phyloP scores from a whole-genome alignment of 306 rosid species.

The Biancaea sappan region DNA sequence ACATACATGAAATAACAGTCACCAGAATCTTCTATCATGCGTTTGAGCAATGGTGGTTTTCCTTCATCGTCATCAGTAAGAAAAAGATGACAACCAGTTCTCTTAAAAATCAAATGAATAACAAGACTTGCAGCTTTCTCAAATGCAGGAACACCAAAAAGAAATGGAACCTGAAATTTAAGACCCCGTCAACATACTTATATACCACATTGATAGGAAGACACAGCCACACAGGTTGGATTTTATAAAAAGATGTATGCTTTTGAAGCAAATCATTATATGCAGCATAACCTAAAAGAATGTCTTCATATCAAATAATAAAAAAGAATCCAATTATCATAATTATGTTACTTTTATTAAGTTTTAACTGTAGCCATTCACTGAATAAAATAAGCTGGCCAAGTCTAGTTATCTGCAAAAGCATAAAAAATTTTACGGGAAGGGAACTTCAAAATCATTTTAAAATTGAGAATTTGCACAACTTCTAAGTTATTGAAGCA shows the following conservation, averaged over 20 bases:
- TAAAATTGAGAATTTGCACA: no score
- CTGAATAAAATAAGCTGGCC: neutral
- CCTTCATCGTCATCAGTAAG: slow-evolving; percentile 79
- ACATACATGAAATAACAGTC: slow-evolving; percentile 80
- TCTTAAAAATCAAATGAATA: slow-evolving; percentile 90
- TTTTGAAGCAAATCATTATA: slow-evolving; percentile 15
- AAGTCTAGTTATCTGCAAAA: slow-evolving; percentile 6
- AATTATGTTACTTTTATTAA: neutral
- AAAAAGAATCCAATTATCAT: neutral
- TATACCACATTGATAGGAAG: slow-evolving; percentile 7
- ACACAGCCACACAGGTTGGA: slow-evolving; percentile 10
- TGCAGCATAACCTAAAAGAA: slow-evolving; percentile 26
- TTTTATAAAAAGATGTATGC: slow-evolving; percentile 7
- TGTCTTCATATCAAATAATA: neutral
- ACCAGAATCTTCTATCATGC: slow-evolving; percentile 77
- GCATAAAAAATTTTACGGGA: no score
- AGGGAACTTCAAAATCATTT: no score
- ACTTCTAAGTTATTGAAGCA: neutral
- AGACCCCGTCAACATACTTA: slow-evolving; percentile 20
- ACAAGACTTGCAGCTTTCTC: slow-evolving; percentile 77
- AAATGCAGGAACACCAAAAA: slow-evolving; percentile 84
- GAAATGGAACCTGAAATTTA: slow-evolving; percentile 88
- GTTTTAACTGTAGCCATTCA: slow-evolving; percentile 1
- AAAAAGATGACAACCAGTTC: slow-evolving; percentile 98
- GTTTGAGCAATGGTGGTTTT: slow-evolving; percentile 88